Evolutionary conservation across 2,329 filamentous ascomycete genomes (phyloP).

Genomic region (Leptographium wingfieldii): DNA sequence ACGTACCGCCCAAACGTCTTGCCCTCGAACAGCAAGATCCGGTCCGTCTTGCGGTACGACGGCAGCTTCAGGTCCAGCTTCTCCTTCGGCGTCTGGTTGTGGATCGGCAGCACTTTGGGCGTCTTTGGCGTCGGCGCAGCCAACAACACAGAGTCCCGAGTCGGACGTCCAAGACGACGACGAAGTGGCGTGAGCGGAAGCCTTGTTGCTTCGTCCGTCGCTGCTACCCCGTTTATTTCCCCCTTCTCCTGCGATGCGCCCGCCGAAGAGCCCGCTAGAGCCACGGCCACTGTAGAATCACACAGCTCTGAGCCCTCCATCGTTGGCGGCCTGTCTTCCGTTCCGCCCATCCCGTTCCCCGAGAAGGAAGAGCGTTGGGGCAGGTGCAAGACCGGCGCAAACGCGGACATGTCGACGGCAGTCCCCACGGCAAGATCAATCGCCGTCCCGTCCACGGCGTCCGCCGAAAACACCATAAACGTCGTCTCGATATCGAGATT

Average conservation of each 20-base stretch:
- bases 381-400: neutral
- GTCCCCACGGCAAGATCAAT: slow-evolving; percentile 29
- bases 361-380: neutral
- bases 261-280: neutral
- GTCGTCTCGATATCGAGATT: slow-evolving; percentile 79
- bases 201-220: slow-evolving; percentile 10
- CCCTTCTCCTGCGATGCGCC: neutral
- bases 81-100: slow-evolving; percentile 70
- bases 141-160: slow-evolving; percentile 31
- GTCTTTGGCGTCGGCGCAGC: slow-evolving; percentile 33
- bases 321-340: neutral
- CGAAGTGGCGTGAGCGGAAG: slow-evolving; percentile 14
- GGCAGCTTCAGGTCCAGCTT: slow-evolving; percentile 66
- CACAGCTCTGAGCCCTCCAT: neutral
- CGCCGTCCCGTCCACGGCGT: slow-evolving; percentile 69
- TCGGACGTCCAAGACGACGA: slow-evolving; percentile 29
- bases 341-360: neutral
- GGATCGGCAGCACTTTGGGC: slow-evolving; percentile 59
- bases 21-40: slow-evolving; percentile 71
- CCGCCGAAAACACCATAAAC: slow-evolving; percentile 66
- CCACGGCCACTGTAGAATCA: neutral
- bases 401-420: neutral
- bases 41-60: slow-evolving; percentile 62
- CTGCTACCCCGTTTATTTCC: slow-evolving; percentile 21
- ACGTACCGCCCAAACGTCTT: slow-evolving; percentile 83